Evolutionary conservation across 2,329 filamentous ascomycete genomes (phyloP).

Genomic region (Cercospora canescens): DNA sequence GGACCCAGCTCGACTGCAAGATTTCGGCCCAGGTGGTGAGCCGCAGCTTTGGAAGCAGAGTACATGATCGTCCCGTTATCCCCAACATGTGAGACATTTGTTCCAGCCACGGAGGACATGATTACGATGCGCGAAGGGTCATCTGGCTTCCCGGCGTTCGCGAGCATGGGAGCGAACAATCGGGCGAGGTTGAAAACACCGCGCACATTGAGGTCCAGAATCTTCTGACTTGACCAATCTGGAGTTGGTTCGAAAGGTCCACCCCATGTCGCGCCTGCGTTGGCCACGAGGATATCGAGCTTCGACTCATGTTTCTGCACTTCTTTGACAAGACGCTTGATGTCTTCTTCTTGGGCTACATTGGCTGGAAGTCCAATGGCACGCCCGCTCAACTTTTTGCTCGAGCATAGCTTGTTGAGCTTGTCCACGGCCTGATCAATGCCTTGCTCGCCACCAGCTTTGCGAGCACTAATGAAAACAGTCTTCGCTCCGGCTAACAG

Average conservation of each 20-base stretch:
- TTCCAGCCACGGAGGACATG: constrained; percentile 77
- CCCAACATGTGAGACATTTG: constrained; percentile 71
- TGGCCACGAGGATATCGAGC: constrained; percentile 86
- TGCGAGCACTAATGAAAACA: constrained; percentile 90
- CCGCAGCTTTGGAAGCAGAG: constrained; percentile 82
- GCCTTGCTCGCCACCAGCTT: constrained; percentile 61
- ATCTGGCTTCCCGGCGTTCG: constrained; percentile 57
- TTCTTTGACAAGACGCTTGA: constrained; percentile 68
- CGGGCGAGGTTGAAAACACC: constrained; percentile 64
- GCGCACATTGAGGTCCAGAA: constrained; percentile 89
- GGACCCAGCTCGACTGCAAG: constrained; percentile 79
- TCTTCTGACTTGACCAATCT: constrained; percentile 76
- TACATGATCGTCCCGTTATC: constrained; percentile 76
- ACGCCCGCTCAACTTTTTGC: constrained; percentile 57
- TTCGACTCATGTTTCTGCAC: constrained; percentile 71
- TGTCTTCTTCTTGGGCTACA: constrained; percentile 67
- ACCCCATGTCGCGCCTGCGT: constrained; percentile 90
- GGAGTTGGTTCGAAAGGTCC: constrained; percentile 77
- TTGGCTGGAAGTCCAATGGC: constrained; percentile 82
- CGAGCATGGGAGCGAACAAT: constrained; percentile 71
- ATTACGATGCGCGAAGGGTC: constrained; percentile 79
- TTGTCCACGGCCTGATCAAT: constrained; percentile 74
- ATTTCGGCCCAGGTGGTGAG: constrained; percentile 78
- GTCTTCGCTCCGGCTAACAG: constrained; percentile 83
- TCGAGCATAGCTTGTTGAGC: constrained; percentile 74